A percentile compares a stretch with the other conserved stretches of the same genome.
These are phyloP conservation scores for Amanita brunnescens DNA, from an alignment of 768 basidiomycete species.

Conservation along the genomic window DNA sequence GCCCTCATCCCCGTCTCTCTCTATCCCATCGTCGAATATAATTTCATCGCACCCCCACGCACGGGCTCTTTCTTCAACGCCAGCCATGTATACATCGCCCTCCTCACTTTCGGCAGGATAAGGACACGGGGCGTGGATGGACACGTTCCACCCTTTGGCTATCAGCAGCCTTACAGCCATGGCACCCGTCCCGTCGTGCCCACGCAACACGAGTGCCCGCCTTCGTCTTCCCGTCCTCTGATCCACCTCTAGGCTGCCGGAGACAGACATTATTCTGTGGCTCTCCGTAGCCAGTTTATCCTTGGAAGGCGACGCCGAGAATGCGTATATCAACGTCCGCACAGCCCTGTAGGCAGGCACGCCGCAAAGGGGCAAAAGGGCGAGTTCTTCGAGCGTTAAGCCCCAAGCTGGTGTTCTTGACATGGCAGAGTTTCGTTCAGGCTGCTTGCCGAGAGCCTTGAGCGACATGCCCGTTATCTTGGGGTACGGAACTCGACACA, in stretches of 20 bases:
- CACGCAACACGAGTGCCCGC: constrained; percentile 53
- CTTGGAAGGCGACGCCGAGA: constrained; percentile 17
- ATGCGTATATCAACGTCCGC: constrained; percentile 51
- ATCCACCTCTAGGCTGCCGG: constrained; percentile 8
- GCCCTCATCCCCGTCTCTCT: constrained; percentile 27
- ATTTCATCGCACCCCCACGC: constrained; percentile 74
- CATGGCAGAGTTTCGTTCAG: constrained; percentile 11
- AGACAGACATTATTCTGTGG: neutral
- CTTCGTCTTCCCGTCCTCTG: constrained; percentile 20
- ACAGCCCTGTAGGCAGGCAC: constrained; percentile 79
- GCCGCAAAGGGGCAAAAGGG: constrained; percentile 71
- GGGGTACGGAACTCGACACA: constrained; percentile 66
- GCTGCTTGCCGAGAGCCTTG: constrained; percentile 8
- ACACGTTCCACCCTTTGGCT: constrained; percentile 61
- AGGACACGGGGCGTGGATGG: constrained; percentile 47
- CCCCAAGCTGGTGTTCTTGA: constrained; percentile 10
- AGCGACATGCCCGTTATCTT: constrained; percentile 17
- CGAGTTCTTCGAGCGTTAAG: constrained; percentile 60
- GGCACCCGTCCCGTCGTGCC: constrained; percentile 69
- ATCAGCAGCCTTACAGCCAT: constrained; percentile 74
- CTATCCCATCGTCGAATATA: constrained; percentile 52
- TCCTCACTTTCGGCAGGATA: constrained; percentile 18
- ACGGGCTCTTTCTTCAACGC: constrained; percentile 46
- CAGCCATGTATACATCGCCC: constrained; percentile 29
- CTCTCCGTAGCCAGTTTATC: neutral